These are phyloP conservation scores for Colletotrichum tanaceti DNA, from an alignment of 2,329 filamentous ascomycete genomes.

Conservation along the genomic window DNA sequence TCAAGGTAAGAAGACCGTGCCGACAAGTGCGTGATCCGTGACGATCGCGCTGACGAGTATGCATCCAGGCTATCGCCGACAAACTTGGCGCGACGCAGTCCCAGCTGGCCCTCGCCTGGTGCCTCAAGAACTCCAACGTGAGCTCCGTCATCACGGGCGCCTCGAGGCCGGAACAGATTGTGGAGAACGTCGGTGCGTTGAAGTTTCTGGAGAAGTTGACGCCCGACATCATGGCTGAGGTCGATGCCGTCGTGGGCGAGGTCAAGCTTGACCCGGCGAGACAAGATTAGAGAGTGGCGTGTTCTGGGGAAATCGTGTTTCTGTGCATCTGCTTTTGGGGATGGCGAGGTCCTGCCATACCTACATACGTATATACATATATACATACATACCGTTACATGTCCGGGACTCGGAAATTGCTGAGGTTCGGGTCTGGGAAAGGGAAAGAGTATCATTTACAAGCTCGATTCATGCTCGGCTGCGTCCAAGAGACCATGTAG, in stretches of 20 bases:
- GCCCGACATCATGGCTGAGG: constrained; percentile 61
- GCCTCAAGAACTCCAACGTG: constrained; percentile 65
- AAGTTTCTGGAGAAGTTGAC: constrained; percentile 61
- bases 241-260: constrained; percentile 55
- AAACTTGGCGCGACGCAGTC: constrained; percentile 65
- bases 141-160: constrained; percentile 65
- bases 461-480: constrained; percentile 15
- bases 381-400: no score
- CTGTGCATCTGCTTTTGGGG: constrained; percentile 5
- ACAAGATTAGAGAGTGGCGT: constrained; percentile 39
- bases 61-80: constrained; percentile 62
- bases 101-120: constrained; percentile 65
- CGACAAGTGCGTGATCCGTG: constrained; percentile 6
- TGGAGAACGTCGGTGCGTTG: constrained; percentile 62
- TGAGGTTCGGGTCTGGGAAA: no score
- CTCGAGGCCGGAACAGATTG: constrained; percentile 62
- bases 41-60: constrained; percentile 14
- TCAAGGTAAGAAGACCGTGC: constrained; percentile 47
- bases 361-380: not conserved
- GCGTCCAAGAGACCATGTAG: not conserved
- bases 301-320: constrained; percentile 9
- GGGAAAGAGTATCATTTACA: not conserved
- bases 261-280: constrained; percentile 41
- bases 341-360: constrained; percentile 23
- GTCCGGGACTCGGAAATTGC: no score